Percentiles rank a stretch among this genome's conserved stretches.
These are phyloP conservation scores for Ogataea degrootiae DNA, from an alignment of 805 yeast species.

Conservation along the genomic window DNA sequence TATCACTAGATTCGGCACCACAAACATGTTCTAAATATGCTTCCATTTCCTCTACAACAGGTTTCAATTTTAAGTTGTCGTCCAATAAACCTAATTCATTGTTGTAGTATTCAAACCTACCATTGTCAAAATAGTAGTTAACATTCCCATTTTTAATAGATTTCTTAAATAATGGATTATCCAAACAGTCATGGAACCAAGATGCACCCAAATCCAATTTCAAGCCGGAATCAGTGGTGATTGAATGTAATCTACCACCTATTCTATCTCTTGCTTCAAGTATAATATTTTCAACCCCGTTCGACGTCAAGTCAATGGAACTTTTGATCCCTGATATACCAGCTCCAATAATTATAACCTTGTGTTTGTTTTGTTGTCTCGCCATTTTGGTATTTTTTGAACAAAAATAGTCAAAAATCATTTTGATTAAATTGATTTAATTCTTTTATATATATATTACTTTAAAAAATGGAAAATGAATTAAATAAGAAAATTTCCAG, in stretches of 20 bases:
- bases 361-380: not conserved
- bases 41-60: slow-evolving; percentile 28
- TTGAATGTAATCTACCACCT: slow-evolving; percentile 65
- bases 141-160: slow-evolving; percentile 30
- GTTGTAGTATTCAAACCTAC: slow-evolving; percentile 16
- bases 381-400: too few relatives aligned
- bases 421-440: too few relatives aligned
- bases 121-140: slow-evolving; percentile 29
- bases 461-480: too few relatives aligned
- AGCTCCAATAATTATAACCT: slow-evolving; percentile 47
- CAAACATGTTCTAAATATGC: slow-evolving; percentile 18
- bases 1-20: slow-evolving; percentile 25
- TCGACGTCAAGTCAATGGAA: slow-evolving; percentile 34
- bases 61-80: slow-evolving; percentile 46
- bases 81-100: slow-evolving; percentile 31
- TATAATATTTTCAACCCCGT: slow-evolving; percentile 36
- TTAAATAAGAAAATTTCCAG: too few relatives aligned
- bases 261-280: slow-evolving; percentile 51
- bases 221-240: slow-evolving; percentile 22
- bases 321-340: slow-evolving; percentile 53
- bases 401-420: too few relatives aligned
- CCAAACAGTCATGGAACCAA: slow-evolving; percentile 83
- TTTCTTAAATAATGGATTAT: slow-evolving; percentile 55
- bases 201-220: slow-evolving; percentile 77
- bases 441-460: too few relatives aligned